Conservation (phyloP, 1,284 basidiomycete species). For the Ustilago nuda region DNA sequence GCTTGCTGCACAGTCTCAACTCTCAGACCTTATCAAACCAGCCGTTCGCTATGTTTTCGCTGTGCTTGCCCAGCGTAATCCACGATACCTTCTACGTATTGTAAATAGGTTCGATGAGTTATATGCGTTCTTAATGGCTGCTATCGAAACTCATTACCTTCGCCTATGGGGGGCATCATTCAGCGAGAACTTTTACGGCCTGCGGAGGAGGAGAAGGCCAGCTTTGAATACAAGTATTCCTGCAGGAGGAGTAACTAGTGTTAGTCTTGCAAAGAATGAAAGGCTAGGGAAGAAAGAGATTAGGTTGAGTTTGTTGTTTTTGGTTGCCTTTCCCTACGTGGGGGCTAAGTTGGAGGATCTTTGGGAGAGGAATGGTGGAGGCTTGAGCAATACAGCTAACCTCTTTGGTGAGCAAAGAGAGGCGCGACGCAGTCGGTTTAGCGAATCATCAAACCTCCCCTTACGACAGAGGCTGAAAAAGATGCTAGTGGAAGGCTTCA, state of each 20-base stretch:
- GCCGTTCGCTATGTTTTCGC: constrained; percentile 92
- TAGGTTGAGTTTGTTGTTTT: constrained; percentile 32
- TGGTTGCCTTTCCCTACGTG: constrained; percentile 90
- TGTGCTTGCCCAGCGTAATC: constrained; percentile 93
- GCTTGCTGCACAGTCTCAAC: constrained; percentile 92
- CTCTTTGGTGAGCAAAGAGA: constrained; percentile 71
- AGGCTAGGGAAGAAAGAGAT: constrained; percentile 48
- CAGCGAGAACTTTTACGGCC: constrained; percentile 90
- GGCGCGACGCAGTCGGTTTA: constrained; percentile 15
- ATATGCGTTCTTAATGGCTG: constrained; percentile 86
- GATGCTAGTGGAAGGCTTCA: constrained; percentile 19
- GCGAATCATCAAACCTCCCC: neutral
- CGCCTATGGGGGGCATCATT: constrained; percentile 83
- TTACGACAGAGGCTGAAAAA: neutral
- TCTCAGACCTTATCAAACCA: constrained; percentile 90
- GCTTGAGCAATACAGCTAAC: constrained; percentile 73
- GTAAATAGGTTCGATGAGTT: constrained; percentile 97
- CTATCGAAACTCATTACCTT: constrained; percentile 91
- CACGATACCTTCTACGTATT: constrained; percentile 88
- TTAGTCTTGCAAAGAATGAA: constrained; percentile 30
- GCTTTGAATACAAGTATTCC: constrained; percentile 65
- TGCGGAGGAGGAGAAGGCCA: constrained; percentile 81
- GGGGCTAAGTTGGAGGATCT: constrained; percentile 88
- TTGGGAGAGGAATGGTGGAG: constrained; percentile 89
- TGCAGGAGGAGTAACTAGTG: constrained; percentile 15